Percentiles rank a stretch among this genome's conserved stretches.
Conservation (phyloP, 2,329 filamentous ascomycete genomes). For the Hypoxylon sp. region DNA sequence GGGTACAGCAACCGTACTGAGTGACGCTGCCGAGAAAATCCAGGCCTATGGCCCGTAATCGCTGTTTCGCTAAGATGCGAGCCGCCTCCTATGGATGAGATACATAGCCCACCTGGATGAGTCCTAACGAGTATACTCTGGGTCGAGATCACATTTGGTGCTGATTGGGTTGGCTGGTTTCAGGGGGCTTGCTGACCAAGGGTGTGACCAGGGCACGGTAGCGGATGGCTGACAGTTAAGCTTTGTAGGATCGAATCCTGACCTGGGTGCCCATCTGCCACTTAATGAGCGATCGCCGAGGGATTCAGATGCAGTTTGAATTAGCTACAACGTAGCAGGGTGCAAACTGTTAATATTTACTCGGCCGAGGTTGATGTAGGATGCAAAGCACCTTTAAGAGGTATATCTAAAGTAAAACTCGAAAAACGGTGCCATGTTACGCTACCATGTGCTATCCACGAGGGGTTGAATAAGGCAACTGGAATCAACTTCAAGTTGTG, state of each 20-base stretch:
- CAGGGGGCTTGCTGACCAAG: conserved; percentile 39
- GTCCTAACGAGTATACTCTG: conserved; percentile 26
- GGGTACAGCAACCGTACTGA: conserved; percentile 19
- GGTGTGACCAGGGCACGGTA: conserved; percentile 16
- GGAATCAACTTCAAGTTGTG: conserved; percentile 1
- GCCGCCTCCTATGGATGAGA: conserved; percentile 11
- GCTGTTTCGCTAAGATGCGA: conserved; percentile 31
- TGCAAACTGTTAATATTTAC: conserved; percentile 1
- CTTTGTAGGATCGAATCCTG: conserved; percentile 36
- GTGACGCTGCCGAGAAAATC: conserved; percentile 23
- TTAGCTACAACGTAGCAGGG: conserved; percentile 12
- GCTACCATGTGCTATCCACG: conserved; percentile 31
- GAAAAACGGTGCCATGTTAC: conserved; percentile 26
- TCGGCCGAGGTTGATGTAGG: conserved; percentile 8
- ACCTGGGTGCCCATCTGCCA: conserved; percentile 15
- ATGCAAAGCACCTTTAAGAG: conserved; percentile 29
- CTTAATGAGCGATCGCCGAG: conserved; percentile 27
- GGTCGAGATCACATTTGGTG: conserved; percentile 10
- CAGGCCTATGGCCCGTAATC: conserved; percentile 25
- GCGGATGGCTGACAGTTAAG: conserved; percentile 29
- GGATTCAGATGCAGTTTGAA: conserved; percentile 28
- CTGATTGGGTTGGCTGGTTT: conserved; percentile 35
- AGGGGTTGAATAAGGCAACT: conserved; percentile 6
- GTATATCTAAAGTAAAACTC: conserved; percentile 6
- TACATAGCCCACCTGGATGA: conserved; percentile 31